Evolutionary conservation across 768 basidiomycete species (phyloP).

Genomic region (Amanita fuliginea): DNA sequence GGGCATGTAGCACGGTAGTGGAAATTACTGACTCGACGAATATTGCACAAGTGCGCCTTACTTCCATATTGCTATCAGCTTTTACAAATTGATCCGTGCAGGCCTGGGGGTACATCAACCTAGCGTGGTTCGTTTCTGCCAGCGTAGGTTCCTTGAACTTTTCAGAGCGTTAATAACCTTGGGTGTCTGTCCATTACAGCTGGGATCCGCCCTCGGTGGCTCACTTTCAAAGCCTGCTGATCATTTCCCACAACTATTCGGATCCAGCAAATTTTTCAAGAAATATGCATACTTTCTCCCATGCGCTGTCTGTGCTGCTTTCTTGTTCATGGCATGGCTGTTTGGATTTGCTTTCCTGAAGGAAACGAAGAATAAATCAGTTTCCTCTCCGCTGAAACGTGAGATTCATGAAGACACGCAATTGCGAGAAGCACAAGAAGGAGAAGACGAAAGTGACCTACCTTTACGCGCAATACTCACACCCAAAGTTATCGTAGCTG

Average conservation of each 20-base stretch:
- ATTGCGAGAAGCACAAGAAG: no score
- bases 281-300: slow-evolving; percentile 48
- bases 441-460: no score
- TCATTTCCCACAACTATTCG: slow-evolving; percentile 18
- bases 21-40: slow-evolving; percentile 50
- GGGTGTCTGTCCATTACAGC: not conserved
- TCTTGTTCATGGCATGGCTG: slow-evolving; percentile 24
- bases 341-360: no score
- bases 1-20: slow-evolving; percentile 29
- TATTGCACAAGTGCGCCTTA: slow-evolving; percentile 26
- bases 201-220: slow-evolving; percentile 38
- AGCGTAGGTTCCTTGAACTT: slow-evolving; percentile 5
- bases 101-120: slow-evolving; percentile 22
- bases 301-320: slow-evolving; percentile 42
- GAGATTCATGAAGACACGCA: no score
- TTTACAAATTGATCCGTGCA: not conserved
- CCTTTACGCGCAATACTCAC: no score
- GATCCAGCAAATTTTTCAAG: slow-evolving; percentile 24
- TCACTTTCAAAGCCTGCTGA: slow-evolving; percentile 20
- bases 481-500: no score
- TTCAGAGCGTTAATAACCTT: no score
- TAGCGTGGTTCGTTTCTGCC: slow-evolving; percentile 13
- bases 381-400: no score
- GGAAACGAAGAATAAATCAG: no score
- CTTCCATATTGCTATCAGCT: not conserved